Evolutionary conservation across 805 yeast species (phyloP).

Genomic region (Wickerhamiella parazyma): DNA sequence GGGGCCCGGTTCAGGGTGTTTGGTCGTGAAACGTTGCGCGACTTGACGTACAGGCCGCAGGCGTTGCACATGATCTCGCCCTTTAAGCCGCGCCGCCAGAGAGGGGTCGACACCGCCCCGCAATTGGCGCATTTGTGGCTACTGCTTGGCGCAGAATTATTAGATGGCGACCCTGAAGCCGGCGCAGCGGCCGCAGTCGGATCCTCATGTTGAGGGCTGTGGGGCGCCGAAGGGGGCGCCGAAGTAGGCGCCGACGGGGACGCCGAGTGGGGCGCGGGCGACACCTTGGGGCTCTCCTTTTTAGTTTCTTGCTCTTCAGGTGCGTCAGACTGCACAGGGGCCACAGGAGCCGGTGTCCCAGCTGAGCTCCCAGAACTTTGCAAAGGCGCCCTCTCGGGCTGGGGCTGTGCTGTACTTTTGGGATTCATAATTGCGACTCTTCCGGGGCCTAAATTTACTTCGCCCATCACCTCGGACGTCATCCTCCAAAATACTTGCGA

Average conservation of each 20-base stretch:
- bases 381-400: background rate
- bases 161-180: background rate
- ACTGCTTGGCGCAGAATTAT: background rate
- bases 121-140: conserved; percentile 64
- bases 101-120: conserved; percentile 80
- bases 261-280: too few species aligned
- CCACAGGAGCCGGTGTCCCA: too few species aligned
- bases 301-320: background rate
- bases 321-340: too few species aligned
- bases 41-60: conserved; percentile 68
- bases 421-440: conserved; percentile 3
- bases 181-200: background rate
- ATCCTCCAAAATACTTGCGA: background rate
- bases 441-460: conserved; percentile 4
- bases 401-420: background rate
- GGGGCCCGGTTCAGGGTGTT: conserved; percentile 40
- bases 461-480: background rate
- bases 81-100: conserved; percentile 88
- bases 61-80: conserved; percentile 94
- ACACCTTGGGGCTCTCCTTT: too few species aligned
- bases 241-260: too few species aligned
- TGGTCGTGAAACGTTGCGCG: conserved; percentile 51
- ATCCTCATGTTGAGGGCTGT: too few species aligned
- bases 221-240: too few species aligned
- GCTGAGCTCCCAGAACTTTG: too few species aligned